These are phyloP conservation scores for Pichia sp. DNA, from an alignment of 1,139 yeast species.

Conservation along the genomic window DNA sequence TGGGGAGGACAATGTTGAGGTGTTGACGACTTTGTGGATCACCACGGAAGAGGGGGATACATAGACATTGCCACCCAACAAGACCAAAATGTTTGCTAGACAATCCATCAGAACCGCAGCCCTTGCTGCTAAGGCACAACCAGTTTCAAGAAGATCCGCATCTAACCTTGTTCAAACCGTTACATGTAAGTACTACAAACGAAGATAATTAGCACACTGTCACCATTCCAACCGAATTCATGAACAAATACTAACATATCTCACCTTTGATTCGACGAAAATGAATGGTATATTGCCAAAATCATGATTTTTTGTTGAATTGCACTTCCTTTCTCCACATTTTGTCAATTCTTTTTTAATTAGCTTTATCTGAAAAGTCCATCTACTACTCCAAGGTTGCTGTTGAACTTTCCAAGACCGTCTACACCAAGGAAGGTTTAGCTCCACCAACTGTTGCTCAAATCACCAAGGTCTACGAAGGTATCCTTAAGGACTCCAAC, in stretches of 20 bases:
- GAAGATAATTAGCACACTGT: too few species aligned
- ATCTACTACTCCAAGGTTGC: constrained; percentile 90
- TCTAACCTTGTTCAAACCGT: constrained; percentile 28
- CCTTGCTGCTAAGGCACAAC: constrained; percentile 26
- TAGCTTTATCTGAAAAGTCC: constrained; percentile 43
- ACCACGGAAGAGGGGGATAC: background rate
- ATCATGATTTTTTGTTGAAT: too few species aligned
- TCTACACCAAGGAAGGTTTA: constrained; percentile 87
- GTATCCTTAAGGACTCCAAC: constrained; percentile 42
- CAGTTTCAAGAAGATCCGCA: constrained; percentile 30
- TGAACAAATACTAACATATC: constrained; percentile 5
- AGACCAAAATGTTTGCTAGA: constrained; percentile 32
- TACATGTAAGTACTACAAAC: constrained; percentile 25
- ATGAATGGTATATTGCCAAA: too few species aligned
- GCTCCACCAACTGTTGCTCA: constrained; percentile 86
- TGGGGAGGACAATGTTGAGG: too few species aligned
- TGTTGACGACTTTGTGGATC: background rate
- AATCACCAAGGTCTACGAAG: constrained; percentile 73
- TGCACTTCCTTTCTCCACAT: too few species aligned
- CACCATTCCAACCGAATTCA: too few species aligned
- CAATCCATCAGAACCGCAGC: constrained; percentile 30
- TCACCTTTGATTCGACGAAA: too few species aligned
- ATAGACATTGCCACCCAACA: background rate
- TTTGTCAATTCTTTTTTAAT: background rate
- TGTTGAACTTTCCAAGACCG: constrained; percentile 85